Conservation (phyloP, 257 asterid genomes). For the Fraxinus excelsior region DNA sequence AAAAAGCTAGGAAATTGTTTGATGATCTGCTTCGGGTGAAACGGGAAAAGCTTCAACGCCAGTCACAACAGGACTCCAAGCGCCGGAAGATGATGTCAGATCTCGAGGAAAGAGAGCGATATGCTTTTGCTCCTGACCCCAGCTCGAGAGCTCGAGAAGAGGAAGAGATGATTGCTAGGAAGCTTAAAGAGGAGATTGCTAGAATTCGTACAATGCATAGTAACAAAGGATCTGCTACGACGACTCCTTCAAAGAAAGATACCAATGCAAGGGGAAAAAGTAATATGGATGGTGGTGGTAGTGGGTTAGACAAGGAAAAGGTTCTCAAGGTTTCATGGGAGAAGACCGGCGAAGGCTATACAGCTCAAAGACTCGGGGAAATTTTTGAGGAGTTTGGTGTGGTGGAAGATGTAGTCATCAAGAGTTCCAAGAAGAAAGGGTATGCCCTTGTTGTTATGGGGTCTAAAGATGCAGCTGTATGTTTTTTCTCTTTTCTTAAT, state of each 20-base stretch:
- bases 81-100: conserved; percentile 78
- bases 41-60: conserved; percentile 61
- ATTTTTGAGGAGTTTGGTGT: conserved; percentile 68
- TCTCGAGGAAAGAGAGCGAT: conserved; percentile 72
- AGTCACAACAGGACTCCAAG: conserved; percentile 63
- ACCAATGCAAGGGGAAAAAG: conserved; percentile 22
- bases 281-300: conserved; percentile 36
- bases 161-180: conserved; percentile 59
- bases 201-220: conserved; percentile 59
- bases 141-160: conserved; percentile 48
- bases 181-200: conserved; percentile 62
- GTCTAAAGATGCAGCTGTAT: conserved; percentile 70
- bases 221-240: conserved; percentile 32
- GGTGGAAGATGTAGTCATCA: conserved; percentile 82
- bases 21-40: conserved; percentile 64
- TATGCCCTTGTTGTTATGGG: conserved; percentile 89
- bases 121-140: conserved; percentile 57
- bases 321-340: conserved; percentile 92
- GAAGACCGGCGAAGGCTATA: conserved; percentile 68
- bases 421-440: conserved; percentile 75
- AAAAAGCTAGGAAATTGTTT: conserved; percentile 66
- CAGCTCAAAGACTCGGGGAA: conserved; percentile 59
- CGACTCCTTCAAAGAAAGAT: conserved; percentile 42
- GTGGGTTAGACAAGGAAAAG: conserved; percentile 60
- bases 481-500: conserved; percentile 19